Percentiles rank a stretch among this genome's conserved stretches.
These are phyloP conservation scores for Cyberlindnera euphorbiiphila DNA, from an alignment of 805 yeast species.

Conservation along the genomic window DNA sequence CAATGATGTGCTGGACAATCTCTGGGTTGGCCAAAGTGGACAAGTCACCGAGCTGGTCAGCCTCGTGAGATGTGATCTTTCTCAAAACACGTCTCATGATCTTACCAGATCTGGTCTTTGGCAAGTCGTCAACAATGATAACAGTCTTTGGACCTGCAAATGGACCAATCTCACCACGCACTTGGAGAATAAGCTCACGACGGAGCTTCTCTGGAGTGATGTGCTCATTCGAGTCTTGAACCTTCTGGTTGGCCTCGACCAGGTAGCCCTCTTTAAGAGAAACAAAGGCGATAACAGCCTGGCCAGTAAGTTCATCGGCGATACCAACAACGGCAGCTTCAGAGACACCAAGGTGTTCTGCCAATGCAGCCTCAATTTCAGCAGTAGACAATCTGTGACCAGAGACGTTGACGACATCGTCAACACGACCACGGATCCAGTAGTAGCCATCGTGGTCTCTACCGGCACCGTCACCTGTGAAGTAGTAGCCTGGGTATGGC, in stretches of 20 bases:
- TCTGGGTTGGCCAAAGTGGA: constrained; percentile 75
- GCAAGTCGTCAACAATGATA: constrained; percentile 69
- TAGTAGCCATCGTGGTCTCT: constrained; percentile 79
- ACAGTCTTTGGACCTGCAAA: constrained; percentile 82
- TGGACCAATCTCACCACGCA: constrained; percentile 78
- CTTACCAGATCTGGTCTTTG: constrained; percentile 84
- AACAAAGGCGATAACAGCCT: constrained; percentile 81
- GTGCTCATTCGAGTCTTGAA: constrained; percentile 28
- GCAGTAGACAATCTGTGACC: constrained; percentile 89
- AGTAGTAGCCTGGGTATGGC: constrained; percentile 78
- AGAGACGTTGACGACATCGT: constrained; percentile 83
- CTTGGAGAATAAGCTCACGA: constrained; percentile 52
- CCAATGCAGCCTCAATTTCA: constrained; percentile 79
- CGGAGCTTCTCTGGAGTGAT: constrained; percentile 27
- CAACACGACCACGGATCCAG: constrained; percentile 86
- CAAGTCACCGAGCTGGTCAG: constrained; percentile 77
- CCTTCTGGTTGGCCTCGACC: constrained; percentile 25
- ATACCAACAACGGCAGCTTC: constrained; percentile 85
- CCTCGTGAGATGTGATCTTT: constrained; percentile 70
- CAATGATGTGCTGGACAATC: constrained; percentile 64
- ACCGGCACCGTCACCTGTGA: constrained; percentile 90
- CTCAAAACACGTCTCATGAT: constrained; percentile 84
- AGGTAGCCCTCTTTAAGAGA: constrained; percentile 49
- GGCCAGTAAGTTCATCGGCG: constrained; percentile 80
- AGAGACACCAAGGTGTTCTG: constrained; percentile 77